These are phyloP conservation scores for Rhizoctonia solani DNA, from an alignment of 1,284 basidiomycete species.

Conservation along the genomic window DNA sequence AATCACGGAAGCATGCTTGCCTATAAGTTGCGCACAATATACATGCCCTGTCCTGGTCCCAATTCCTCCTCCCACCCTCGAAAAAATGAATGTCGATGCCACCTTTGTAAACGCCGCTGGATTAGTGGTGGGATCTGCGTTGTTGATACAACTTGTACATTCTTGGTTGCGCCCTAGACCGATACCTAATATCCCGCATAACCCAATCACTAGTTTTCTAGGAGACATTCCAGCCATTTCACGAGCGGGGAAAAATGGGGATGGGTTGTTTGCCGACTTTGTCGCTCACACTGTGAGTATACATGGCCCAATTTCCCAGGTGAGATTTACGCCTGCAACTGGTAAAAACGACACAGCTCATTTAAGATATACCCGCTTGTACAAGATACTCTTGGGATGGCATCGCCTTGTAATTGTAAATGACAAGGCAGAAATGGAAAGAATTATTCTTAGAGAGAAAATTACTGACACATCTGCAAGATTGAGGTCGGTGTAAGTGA, in stretches of 20 bases:
- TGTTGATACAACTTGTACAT: too few relatives aligned
- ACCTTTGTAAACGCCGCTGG: too few relatives aligned
- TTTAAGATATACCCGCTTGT: too few relatives aligned
- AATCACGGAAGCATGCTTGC: too few relatives aligned
- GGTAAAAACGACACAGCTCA: too few relatives aligned
- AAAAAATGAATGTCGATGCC: too few relatives aligned
- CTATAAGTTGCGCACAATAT: too few relatives aligned
- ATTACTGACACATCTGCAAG: background rate
- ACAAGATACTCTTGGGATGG: slow-evolving; percentile 2
- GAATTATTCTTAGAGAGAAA: background rate
- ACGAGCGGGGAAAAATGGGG: background rate
- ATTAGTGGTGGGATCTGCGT: too few relatives aligned
- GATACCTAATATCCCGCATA: slow-evolving; percentile 8
- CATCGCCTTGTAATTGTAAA: slow-evolving; percentile 4
- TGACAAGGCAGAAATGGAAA: slow-evolving; percentile 7
- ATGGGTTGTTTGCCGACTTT: slow-evolving; percentile 12
- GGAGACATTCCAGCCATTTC: slow-evolving; percentile 12
- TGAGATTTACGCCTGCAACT: too few relatives aligned
- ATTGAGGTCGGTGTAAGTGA: background rate
- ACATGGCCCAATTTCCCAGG: slow-evolving; percentile 21
- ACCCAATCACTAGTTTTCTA: slow-evolving; percentile 4
- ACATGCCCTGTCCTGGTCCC: too few relatives aligned
- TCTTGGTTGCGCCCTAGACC: slow-evolving; percentile 13
- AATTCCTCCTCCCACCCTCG: too few relatives aligned
- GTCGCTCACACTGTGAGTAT: background rate